Base-by-base conservation (phyloP, 177 flowering plant genomes). In the Vitis hybrid region DNA sequence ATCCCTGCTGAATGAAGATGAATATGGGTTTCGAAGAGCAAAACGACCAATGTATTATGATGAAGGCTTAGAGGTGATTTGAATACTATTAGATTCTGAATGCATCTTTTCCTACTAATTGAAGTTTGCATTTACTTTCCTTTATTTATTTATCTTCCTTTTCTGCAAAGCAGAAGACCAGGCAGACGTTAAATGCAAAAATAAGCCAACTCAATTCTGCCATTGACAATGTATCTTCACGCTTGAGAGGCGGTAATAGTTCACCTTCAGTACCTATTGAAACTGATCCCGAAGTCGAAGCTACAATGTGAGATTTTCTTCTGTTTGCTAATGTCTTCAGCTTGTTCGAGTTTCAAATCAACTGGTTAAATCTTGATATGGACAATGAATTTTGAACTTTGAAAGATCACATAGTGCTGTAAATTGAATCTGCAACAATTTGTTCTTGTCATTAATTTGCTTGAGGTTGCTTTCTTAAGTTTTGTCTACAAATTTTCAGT, bases 191-290 rank as follows among this genome's bases (percentile, higher is more conserved):
- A 83, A 92, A 87, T 73, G 88, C 76, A 8, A 92, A 92, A 75
- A 84, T 95, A 75, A 75, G 87, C 80, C 97, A 95, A 68, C 92
- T 95, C 65, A 92, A 86, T 79, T 85, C 92, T 5, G 98, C 97
- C 62, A 95, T 95, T 70, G 98, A 95, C 84, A 91, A 91, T 44
- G 97, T 90, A 8, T 88, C 97, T 17, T 84, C 92, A 44, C 87
- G 94, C 49, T 76, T 95, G 86, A 88, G 92, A 84, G 97, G 95
- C 64, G 89, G 89, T n/a, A 92, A 85, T 7, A 90, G 82, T 31
- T 66, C 72, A 2, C 80, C 83, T 51, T 24, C 68, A 11, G 84
- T 79, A 14, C 82, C 90, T 2, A 73, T 77, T 15, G 88, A 84
- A 72, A 65, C 75, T n/a, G 91, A 87, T 62, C 81, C 88, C 2